A percentile compares a stretch with the other conserved stretches of the same genome.
Conservation (phyloP, 306 rosid genomes). For the Vigna nakashimae region DNA sequence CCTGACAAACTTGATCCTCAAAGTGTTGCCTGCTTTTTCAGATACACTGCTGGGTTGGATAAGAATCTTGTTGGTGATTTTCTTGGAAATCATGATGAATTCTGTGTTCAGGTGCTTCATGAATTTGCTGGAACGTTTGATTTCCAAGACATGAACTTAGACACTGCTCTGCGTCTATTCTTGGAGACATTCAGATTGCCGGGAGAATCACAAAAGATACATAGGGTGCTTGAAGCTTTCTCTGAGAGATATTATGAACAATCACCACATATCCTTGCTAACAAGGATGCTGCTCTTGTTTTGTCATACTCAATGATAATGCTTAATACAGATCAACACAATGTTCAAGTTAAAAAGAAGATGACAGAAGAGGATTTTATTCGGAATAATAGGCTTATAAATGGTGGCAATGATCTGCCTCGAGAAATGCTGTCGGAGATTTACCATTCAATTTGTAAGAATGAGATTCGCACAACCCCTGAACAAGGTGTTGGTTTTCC, state of each 20-base stretch:
- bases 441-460: constrained; percentile 91
- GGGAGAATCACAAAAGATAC: constrained; percentile 99
- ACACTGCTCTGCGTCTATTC: constrained; percentile 92
- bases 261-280: constrained; percentile 84
- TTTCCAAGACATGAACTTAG: constrained; percentile 97
- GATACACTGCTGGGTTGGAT: constrained; percentile 98
- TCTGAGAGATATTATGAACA: constrained; percentile 99
- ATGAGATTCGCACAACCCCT: constrained; percentile 94
- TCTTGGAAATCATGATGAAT: constrained; percentile 95
- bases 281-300: constrained; percentile 97
- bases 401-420: constrained; percentile 94
- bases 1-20: constrained; percentile 99
- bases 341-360: constrained; percentile 95
- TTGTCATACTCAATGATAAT: constrained; percentile 88
- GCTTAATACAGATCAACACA: constrained; percentile 98
- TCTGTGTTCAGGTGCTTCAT: constrained; percentile 98
- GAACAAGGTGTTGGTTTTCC: constrained; percentile 96
- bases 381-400: constrained; percentile 87
- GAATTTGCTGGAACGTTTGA: constrained; percentile 99
- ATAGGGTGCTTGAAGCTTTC: constrained; percentile 98
- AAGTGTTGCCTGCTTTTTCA: constrained; percentile 98
- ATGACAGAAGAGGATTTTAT: constrained; percentile 99
- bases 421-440: constrained; percentile 86
- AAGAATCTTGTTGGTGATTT: constrained; percentile 99
- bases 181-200: constrained; percentile 95